Conservation (phyloP, 345 rosid species). For the Nasturtium officinale region DNA sequence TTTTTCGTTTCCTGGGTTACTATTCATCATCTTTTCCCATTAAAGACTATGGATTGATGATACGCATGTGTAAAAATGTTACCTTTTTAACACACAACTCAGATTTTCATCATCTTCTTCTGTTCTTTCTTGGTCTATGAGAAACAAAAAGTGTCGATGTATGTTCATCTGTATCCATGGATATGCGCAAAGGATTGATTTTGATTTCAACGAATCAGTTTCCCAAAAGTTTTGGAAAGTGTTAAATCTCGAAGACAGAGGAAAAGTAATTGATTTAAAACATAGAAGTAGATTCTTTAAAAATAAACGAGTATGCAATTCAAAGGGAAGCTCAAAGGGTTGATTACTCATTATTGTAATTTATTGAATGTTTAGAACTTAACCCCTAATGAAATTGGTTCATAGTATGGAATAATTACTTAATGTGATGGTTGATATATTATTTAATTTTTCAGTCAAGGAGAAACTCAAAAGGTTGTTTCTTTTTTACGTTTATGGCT, state of each 20-base stretch:
- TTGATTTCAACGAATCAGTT: not conserved
- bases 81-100: not conserved
- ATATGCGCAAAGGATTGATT: not conserved
- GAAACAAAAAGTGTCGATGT: too few species aligned
- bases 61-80: not conserved
- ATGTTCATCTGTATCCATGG: not conserved
- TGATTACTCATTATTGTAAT: not conserved
- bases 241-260: too few species aligned
- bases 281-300: too few species aligned
- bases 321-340: not conserved
- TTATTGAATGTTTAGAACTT: too few species aligned
- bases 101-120: not conserved
- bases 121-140: too few species aligned
- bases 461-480: slow-evolving; percentile 3
- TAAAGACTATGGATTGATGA: too few species aligned
- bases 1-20: not conserved
- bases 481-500: not conserved
- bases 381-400: too few species aligned
- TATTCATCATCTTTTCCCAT: not conserved
- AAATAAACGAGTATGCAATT: not conserved
- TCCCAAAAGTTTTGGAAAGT: too few species aligned
- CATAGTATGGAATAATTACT: too few species aligned
- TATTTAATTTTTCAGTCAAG: not conserved
- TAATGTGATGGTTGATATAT: too few species aligned
- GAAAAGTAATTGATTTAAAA: too few species aligned